Evolutionary conservation across 768 basidiomycete species (phyloP), one percentile per base, ranked within the genome.

Genomic region (Tricholoma furcatifolium): DNA sequence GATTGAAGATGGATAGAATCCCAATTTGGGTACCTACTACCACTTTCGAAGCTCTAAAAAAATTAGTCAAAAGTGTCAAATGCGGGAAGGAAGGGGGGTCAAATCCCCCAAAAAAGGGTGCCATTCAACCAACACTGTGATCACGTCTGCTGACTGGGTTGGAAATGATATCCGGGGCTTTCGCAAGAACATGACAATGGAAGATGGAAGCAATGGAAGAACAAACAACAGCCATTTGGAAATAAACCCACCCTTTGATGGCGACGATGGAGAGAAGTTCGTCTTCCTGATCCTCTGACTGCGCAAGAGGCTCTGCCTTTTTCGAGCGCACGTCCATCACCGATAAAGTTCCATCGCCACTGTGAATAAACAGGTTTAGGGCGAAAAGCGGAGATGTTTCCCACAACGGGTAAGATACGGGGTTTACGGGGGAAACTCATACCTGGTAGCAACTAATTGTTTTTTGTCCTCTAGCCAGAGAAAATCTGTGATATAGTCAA

Each of bases 261-360:
- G 91, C 68, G 30, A 88, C 84, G 40, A 93, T 82, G 5, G 91
- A 92, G 8, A 98, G 76, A 40, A 97, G 72, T 62, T 98, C 95
- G 65, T 98, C 95, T 62, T 97, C 95, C 66, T 98, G 95, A 71
- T 96, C 91, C 65, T 96, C 94, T 14, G 93, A 96, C 49, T 93
- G 88, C 1, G 87, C 87, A 53, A 90, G 70, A 1, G 91, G 91
- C 45, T 87, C 81, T 11, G 76, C 56, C 61, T 90, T 91, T 59
- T 86, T 93, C 15, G 90, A 85, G 53, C 94, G 83, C 21, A 95
- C 82, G 60, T 98, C 95, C 65, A 95, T 84, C 39, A 96, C 93
- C 17, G 93, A 95, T 43, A 98, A 73, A 12, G 93, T 93, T 2
- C 93, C 94, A 68, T 98, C 95, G 35, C 91, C 95, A 58, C 95